Evolutionary conservation across 2,329 filamentous ascomycete genomes (phyloP), one percentile per base, ranked within the genome.

Genomic region (Coniochaeta sp.): DNA sequence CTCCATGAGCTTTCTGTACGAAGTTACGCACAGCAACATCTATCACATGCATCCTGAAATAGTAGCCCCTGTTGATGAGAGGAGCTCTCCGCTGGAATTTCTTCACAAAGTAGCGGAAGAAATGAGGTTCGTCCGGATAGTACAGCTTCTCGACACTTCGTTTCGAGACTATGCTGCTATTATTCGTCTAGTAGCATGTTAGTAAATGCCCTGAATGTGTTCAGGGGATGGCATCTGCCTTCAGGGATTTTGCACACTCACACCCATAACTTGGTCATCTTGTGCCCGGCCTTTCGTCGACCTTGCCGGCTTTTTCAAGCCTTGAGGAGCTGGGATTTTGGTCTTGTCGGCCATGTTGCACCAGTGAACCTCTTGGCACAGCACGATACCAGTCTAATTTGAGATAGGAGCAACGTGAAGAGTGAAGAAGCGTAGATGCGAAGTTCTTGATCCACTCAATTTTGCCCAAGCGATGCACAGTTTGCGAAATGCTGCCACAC

Each of bases 141-240:
- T 97, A 97, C 16, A 96, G 78, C 66, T 88, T 88, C 70, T 96
- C 92, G n/a, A 97, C 93, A 67, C 91, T 95, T 66, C 92, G 81
- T 72, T 97, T 97, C 16, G 92, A 96, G 17, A 93, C 88, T 66
- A 96, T 96, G 69, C 90, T 96, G 74, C 90, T 93, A 71, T 87
- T 93, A 72, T 96, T 96, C 61, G 92, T 97, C 84, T 90, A 67
- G 52, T 16, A 24, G 31, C 14, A 34, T 22, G n/a, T 38, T 9
- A 57, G 28, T 22, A 14, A 36, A 7, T 19, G 43, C 16, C 43
- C 1, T 24, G 43, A 24, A 19, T n/a, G 7, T 24, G 2, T 9
- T 24, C 19, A 24, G 2, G 19, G 11, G 19, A 47, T 12, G 19
- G 17, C 9, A 34, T 26, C 54, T 34, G 19, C n/a, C 9, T 28